These are phyloP conservation scores for Globisporangium canariense DNA, from an alignment of 352 stramenopile species.

Conservation along the genomic window DNA sequence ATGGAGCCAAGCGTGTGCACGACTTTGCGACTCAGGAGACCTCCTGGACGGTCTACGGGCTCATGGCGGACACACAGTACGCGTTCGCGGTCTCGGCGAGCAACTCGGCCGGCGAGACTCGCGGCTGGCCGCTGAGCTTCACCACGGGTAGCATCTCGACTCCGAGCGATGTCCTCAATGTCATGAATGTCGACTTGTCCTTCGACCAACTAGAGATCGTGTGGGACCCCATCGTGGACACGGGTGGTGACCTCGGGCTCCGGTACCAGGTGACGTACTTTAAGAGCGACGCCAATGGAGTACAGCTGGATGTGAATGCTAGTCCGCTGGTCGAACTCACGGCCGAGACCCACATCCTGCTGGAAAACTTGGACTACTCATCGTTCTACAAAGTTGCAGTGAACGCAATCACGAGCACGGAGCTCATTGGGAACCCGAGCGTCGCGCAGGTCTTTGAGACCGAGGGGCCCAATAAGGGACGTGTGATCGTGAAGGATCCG, in stretches of 20 bases:
- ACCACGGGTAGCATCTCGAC: slow-evolving; percentile 33
- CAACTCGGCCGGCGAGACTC: slow-evolving; percentile 35
- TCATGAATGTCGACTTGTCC: slow-evolving; percentile 23
- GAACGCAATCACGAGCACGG: slow-evolving; percentile 29
- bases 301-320: slow-evolving; percentile 5
- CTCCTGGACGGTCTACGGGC: slow-evolving; percentile 27
- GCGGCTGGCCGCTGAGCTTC: slow-evolving; percentile 19
- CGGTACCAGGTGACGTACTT: slow-evolving; percentile 48
- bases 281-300: slow-evolving; percentile 21
- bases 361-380: slow-evolving; percentile 28
- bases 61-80: slow-evolving; percentile 38
- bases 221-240: slow-evolving; percentile 40
- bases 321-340: background rate
- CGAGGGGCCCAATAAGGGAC: slow-evolving; percentile 28
- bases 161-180: slow-evolving; percentile 27
- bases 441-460: slow-evolving; percentile 26
- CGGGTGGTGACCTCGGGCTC: slow-evolving; percentile 37
- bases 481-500: slow-evolving; percentile 20
- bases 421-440: slow-evolving; percentile 26
- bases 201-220: slow-evolving; percentile 35
- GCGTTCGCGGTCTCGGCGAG: slow-evolving; percentile 30
- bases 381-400: slow-evolving; percentile 38
- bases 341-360: slow-evolving; percentile 9
- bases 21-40: slow-evolving; percentile 21
- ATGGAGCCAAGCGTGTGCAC: slow-evolving; percentile 16